phyloP scores from a whole-genome alignment of 805 yeast species.

The Danielia reshetovae region DNA sequence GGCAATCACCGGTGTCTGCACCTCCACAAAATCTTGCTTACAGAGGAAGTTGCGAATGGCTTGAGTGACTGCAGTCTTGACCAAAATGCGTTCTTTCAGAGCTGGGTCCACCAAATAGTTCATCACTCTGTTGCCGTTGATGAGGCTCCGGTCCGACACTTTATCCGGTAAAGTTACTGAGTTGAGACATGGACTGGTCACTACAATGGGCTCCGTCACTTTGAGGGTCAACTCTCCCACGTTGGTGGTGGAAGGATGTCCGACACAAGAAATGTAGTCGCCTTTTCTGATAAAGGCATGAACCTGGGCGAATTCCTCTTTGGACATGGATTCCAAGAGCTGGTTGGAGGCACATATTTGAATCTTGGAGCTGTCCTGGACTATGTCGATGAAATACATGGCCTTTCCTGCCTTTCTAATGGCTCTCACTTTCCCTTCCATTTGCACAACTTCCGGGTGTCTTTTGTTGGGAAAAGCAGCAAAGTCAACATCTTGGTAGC shows the following conservation, averaged over 20 bases:
- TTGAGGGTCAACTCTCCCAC: slow-evolving; percentile 77
- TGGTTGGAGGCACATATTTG: slow-evolving; percentile 62
- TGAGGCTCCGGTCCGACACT: slow-evolving; percentile 49
- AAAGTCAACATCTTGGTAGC: slow-evolving; percentile 22
- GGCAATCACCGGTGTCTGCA: slow-evolving; percentile 82
- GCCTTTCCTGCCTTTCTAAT: slow-evolving; percentile 67
- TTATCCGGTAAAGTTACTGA: slow-evolving; percentile 52
- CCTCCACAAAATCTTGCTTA: slow-evolving; percentile 62
- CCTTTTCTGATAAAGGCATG: slow-evolving; percentile 58
- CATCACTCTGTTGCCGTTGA: slow-evolving; percentile 65
- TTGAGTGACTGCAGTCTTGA: slow-evolving; percentile 53
- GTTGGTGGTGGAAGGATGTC: slow-evolving; percentile 71
- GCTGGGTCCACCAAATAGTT: slow-evolving; percentile 62
- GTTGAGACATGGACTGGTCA: slow-evolving; percentile 63
- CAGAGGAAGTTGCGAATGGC: slow-evolving; percentile 57
- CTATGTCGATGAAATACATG: slow-evolving; percentile 63
- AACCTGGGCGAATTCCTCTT: slow-evolving; percentile 35
- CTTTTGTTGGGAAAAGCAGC: slow-evolving; percentile 7
- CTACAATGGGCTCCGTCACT: slow-evolving; percentile 41
- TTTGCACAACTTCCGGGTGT: slow-evolving; percentile 6
- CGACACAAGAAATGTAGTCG: slow-evolving; percentile 64
- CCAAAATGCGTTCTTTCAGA: slow-evolving; percentile 43
- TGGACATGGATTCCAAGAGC: slow-evolving; percentile 33
- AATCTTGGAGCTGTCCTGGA: slow-evolving; percentile 53
- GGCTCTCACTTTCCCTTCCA: slow-evolving; percentile 55